A percentile compares a stretch with the other conserved stretches of the same genome.
These are phyloP conservation scores for Teratosphaeria zuluensis DNA, from an alignment of 2,329 filamentous ascomycete species.

Conservation along the genomic window DNA sequence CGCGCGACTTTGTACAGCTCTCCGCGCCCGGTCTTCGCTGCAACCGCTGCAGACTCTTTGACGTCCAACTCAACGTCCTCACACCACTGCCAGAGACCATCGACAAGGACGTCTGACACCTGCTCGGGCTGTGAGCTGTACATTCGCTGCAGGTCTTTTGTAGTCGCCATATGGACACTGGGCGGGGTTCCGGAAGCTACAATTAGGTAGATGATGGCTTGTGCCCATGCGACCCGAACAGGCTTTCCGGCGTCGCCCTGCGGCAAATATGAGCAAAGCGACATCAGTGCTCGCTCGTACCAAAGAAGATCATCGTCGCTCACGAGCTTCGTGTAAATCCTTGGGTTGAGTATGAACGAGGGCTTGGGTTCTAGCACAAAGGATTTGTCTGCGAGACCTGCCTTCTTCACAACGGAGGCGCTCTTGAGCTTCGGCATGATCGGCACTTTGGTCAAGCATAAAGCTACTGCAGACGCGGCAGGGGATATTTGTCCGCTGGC, in stretches of 20 bases:
- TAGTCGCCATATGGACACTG: conserved; percentile 54
- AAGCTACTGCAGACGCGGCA: conserved; percentile 62
- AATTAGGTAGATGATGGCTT: conserved; percentile 72
- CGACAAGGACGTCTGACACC: conserved; percentile 51
- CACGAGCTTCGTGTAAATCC: conserved; percentile 72
- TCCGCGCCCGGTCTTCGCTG: conserved; percentile 54
- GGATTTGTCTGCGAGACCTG: conserved; percentile 53
- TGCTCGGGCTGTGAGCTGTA: conserved; percentile 52
- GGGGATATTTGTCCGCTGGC: conserved; percentile 76
- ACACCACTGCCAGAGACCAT: conserved; percentile 74
- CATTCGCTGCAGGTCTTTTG: conserved; percentile 50
- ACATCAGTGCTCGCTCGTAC: conserved; percentile 60
- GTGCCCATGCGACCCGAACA: conserved; percentile 54
- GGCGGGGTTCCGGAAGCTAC: conserved; percentile 53
- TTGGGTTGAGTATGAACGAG: conserved; percentile 76
- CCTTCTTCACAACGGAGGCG: conserved; percentile 50
- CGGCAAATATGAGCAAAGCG: conserved; percentile 47
- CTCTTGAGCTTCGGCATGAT: conserved; percentile 46
- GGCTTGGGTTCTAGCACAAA: conserved; percentile 67
- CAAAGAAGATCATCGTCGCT: conserved; percentile 68
- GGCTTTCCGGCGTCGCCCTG: conserved; percentile 30
- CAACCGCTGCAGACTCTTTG: conserved; percentile 63
- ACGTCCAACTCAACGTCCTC: conserved; percentile 57
- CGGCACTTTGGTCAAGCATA: conserved; percentile 47
- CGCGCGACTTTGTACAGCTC: conserved; percentile 54